These are phyloP conservation scores for Botrytis hyacinthi DNA, from an alignment of 2,329 filamentous ascomycete species.

Conservation along the genomic window DNA sequence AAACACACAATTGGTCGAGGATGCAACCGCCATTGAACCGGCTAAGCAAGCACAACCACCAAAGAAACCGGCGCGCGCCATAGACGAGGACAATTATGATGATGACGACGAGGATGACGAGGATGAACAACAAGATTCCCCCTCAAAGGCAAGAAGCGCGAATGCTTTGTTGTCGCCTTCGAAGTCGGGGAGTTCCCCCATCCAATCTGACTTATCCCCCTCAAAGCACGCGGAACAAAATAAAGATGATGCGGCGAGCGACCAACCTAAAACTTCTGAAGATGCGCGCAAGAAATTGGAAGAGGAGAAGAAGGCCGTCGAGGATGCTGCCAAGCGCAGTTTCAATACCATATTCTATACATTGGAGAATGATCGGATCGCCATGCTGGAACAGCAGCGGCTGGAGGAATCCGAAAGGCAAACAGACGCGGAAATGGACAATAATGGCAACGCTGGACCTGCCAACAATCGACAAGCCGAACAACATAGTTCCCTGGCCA, in stretches of 20 bases:
- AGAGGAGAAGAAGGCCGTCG: conserved; percentile 84
- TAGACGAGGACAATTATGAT: conserved; percentile 83
- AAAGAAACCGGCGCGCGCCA: conserved; percentile 74
- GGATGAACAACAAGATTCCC: conserved; percentile 52
- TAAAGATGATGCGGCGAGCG: conserved; percentile 49
- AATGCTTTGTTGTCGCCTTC: conserved; percentile 62
- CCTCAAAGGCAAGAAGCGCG: conserved; percentile 50
- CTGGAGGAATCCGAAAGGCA: conserved; percentile 95
- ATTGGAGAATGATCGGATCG: conserved; percentile 88
- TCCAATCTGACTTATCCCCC: conserved; percentile 49
- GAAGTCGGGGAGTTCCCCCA: conserved; percentile 66
- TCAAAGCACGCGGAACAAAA: conserved; percentile 56
- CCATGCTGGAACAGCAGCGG: conserved; percentile 96
- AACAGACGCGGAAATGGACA: conserved; percentile 91
- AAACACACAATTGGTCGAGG: conserved; percentile 46
- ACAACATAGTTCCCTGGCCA: conserved; percentile 86
- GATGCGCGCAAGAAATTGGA: conserved; percentile 92
- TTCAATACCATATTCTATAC: conserved; percentile 96
- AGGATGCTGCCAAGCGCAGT: conserved; percentile 83
- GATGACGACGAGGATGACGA: conserved; percentile 76
- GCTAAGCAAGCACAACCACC: conserved; percentile 45
- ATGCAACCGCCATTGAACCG: conserved; percentile 49
- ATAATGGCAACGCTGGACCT: conserved; percentile 53
- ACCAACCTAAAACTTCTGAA: conserved; percentile 69
- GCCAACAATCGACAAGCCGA: conserved; percentile 53